phyloP scores from a whole-genome alignment of 1,139 yeast species.

The Pneumocystis oryctolagi region DNA sequence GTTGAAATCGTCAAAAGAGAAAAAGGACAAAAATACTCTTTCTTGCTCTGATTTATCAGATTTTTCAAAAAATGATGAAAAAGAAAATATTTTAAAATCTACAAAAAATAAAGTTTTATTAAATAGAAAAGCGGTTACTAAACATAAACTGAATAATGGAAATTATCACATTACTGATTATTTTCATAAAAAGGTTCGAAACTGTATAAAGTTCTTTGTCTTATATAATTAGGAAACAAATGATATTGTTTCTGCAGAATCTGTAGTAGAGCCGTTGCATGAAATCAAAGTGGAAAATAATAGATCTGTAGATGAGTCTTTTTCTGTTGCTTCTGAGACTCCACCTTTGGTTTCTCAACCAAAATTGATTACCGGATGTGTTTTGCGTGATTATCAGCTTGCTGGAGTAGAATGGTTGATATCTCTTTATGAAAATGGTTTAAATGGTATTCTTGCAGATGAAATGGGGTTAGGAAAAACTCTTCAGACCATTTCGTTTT shows the following conservation, averaged over 20 bases:
- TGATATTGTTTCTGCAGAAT: constrained; percentile 4
- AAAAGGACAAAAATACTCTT: constrained; percentile 3
- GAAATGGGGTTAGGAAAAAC: constrained; percentile 98
- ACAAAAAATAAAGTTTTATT: background rate
- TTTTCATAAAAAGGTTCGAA: background rate
- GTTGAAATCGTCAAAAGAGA: constrained; percentile 13
- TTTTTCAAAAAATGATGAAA: constrained; percentile 8
- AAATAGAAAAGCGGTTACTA: background rate
- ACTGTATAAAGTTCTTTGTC: background rate
- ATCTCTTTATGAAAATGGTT: constrained; percentile 78
- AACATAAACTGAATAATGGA: background rate
- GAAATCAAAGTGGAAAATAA: constrained; percentile 5
- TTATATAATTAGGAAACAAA: constrained; percentile 2
- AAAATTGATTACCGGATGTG: constrained; percentile 46
- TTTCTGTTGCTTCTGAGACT: constrained; percentile 4
- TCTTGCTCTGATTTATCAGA: constrained; percentile 3
- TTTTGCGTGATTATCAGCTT: constrained; percentile 66
- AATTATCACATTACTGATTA: constrained; percentile 7
- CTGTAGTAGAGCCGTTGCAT: constrained; percentile 7
- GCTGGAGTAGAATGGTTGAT: constrained; percentile 86
- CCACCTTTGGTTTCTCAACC: constrained; percentile 39
- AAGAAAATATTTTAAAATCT: constrained; percentile 8
- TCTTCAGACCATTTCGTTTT: constrained; percentile 63
- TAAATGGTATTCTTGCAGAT: constrained; percentile 89
- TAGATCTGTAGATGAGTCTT: constrained; percentile 3